Base-by-base conservation (phyloP, 2,329 filamentous ascomycete genomes). In the Aspergillus sp. region DNA sequence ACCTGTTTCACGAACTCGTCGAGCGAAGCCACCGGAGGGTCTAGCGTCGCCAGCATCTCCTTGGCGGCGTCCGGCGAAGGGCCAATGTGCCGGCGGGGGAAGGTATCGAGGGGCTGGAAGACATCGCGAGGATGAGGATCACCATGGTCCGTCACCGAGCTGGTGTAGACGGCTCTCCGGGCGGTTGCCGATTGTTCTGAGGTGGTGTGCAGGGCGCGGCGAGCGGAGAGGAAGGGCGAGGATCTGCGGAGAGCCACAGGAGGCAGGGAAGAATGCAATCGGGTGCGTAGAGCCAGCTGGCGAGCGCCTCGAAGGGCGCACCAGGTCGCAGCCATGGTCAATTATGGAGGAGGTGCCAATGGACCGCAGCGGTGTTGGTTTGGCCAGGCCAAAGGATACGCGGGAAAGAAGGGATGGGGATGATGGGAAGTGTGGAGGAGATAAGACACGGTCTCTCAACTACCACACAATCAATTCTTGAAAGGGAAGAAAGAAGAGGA, bases 1-100 rank as follows among this genome's bases (percentile, higher is more conserved):
- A 97, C 93, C 77, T 96, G 87, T 69, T 85, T 81, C 47, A 97
- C 85, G 71, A 98, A 96, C 29, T 91, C 87, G 64, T 97, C 92
- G 59, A 98, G 77, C 50, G 83, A 88, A 61, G 83, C 80, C 10
- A 82, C 89, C 0, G 91, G 90, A 18, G 92, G 91, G 60, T 91
- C 88, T 46, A 98, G 82, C 1, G 84, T 84, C 68, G 88, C 85
- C 60, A 97, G 86, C 94, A 98, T 97, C 70, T 87, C 81, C 65
- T 87, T 80, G 1, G 87, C 85, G 56, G 90, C 87, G 49, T 82
- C 79, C 36, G 88, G 82, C 54, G 89, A 87, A 3, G 92, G 92
- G 1, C 93, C 93, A 78, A 97, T 96, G 78, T 97, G 94, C 52
- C 94, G 87, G 59, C 89, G 84, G 57, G 90, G 83, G 71, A 96